A percentile compares a stretch with the other conserved stretches of the same genome.
Evolutionary conservation across 1,139 yeast genomes (phyloP).

Genomic region (Suhomyces maxii): DNA sequence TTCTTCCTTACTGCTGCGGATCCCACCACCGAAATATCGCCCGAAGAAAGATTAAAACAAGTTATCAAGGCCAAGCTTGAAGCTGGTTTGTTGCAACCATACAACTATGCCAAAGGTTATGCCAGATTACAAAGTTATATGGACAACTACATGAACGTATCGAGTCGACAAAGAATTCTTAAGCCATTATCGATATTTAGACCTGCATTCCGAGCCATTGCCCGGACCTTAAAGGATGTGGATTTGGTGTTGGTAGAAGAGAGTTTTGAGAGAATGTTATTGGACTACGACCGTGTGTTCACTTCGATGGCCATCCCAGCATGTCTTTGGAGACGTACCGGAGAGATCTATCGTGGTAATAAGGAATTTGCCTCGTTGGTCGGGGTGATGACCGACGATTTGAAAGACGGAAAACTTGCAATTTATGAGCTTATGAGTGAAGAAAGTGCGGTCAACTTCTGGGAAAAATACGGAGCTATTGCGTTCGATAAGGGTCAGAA

Average conservation of each 20-base stretch:
- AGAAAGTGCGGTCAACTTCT: conserved; percentile 95
- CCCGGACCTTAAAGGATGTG: conserved; percentile 85
- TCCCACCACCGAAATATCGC: conserved; percentile 91
- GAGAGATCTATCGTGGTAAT: conserved; percentile 93
- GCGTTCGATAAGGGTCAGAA: conserved; percentile 96
- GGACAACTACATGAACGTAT: conserved; percentile 89
- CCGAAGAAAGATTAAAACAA: conserved; percentile 89
- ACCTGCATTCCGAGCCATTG: conserved; percentile 93
- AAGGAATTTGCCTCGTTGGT: conserved; percentile 95
- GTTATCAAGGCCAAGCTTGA: conserved; percentile 95
- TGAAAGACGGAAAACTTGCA: conserved; percentile 89
- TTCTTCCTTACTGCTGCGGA: conserved; percentile 96
- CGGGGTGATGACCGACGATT: conserved; percentile 88
- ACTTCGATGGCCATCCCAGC: conserved; percentile 99
- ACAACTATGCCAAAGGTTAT: conserved; percentile 91
- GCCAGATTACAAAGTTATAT: conserved; percentile 86
- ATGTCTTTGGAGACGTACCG: conserved; percentile 95
- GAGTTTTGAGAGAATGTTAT: conserved; percentile 87
- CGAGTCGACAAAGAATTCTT: conserved; percentile 82
- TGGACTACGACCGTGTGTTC: conserved; percentile 93
- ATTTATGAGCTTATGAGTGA: conserved; percentile 95
- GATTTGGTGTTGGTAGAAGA: conserved; percentile 93
- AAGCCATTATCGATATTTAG: conserved; percentile 85
- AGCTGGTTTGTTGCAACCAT: conserved; percentile 91
- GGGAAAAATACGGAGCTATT: conserved; percentile 97